Evolutionary conservation across 1,284 basidiomycete species (phyloP), one percentile per base, ranked within the genome.

Genomic region (Fomitopsis pinicola): DNA sequence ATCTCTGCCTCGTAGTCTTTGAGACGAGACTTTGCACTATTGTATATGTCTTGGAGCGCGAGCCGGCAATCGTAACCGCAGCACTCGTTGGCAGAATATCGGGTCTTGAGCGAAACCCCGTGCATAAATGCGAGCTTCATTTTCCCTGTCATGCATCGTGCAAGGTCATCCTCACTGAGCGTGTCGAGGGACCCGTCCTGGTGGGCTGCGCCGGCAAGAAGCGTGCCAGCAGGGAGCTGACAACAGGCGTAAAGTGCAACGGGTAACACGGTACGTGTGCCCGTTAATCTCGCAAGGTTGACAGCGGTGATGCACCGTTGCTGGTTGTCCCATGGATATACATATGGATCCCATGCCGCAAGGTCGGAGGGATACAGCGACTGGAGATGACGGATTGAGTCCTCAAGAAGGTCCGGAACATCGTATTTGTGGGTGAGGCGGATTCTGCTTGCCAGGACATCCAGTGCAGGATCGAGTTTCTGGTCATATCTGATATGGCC

Each of bases 341-440:
- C 22, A 22, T 22, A 22, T 22, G 22, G 22, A 22, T 22, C 22
- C 42, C 15, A 44, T 9, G 42, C 5, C n/a, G 17, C 17, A 7
- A 22, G 7, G 8, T 19, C 30, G n/a, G 45, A 30, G 5, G 28
- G 6, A 28, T 22, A n/a, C 3, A 28, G 7, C 30, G 15, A 7
- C 12, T 28, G 5, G 1, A 22, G 33, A 2, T 19, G 7, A 9
- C 15, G 5, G 7, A 61, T 33, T 6, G 33, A 42, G n/a, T 56
- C 26, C 26, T 61, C 42, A 3, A 54, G 44, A 12, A 60, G 26
- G 22, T 50, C 35, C n/a, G 4, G 5, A n/a, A 60, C 40, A 19
- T 55, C 12, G 36, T 60, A 60, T 42, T 60, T 60, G 22, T 60
- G 54, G 7, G 19, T 53, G n/a, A 60, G 55, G 33, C 59, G 53